Evolutionary conservation across 129 eudicot species (phyloP).

Genomic region (Logfia minima): DNA sequence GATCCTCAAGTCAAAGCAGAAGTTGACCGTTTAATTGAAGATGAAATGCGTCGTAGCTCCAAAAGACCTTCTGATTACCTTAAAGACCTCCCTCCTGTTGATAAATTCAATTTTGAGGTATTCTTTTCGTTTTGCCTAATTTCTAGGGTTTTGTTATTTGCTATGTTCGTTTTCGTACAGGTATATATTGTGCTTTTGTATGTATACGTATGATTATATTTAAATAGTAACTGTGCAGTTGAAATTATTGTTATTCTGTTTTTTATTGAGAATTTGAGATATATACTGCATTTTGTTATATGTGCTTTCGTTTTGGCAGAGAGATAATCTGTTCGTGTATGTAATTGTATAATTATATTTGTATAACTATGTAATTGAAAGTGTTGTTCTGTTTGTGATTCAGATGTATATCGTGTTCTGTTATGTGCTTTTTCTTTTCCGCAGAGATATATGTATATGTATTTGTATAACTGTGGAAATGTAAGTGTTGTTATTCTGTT

Average conservation of each 20-base stretch:
- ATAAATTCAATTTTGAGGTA: conserved; percentile 64
- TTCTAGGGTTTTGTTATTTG: conserved; percentile 37
- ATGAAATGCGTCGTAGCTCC: conserved; percentile 85
- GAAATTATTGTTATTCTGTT: not conserved
- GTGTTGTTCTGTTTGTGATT: not conserved
- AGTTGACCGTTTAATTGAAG: conserved; percentile 82
- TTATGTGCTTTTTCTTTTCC: not conserved
- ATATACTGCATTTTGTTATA: not conserved
- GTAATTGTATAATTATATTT: conserved; percentile 1
- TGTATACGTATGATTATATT: not conserved
- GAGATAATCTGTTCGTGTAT: not conserved
- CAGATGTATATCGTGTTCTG: not conserved
- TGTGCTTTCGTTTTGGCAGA: not conserved
- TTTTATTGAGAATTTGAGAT: not conserved
- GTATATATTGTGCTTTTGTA: not conserved
- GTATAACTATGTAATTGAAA: not conserved
- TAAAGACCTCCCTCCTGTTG: conserved; percentile 74
- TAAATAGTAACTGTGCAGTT: not conserved
- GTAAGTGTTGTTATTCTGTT: conserved; percentile 11
- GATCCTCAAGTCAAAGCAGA: conserved; percentile 70
- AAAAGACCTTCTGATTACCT: conserved; percentile 88
- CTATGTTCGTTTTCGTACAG: conserved; percentile 14
- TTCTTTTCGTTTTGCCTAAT: not conserved
- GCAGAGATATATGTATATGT: not conserved
- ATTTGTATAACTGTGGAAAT: not conserved